Evolutionary conservation across 495 filamentous ascomycete species (phyloP).

Genomic region (Halenospora varia): DNA sequence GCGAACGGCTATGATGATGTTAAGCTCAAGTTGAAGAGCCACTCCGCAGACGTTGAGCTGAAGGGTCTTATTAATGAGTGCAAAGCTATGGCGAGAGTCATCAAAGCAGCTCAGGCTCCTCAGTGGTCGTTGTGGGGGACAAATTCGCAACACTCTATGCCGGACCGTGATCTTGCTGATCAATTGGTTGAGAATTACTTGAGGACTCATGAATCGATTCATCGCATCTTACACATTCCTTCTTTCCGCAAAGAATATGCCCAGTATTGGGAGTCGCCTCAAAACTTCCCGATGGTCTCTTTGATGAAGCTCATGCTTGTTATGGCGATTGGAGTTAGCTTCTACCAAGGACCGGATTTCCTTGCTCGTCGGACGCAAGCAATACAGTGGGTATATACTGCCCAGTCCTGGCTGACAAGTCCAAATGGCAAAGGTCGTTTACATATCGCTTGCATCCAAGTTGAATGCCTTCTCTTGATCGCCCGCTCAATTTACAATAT

Average conservation of each 20-base stretch:
- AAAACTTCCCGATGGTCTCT: slow-evolving; percentile 34
- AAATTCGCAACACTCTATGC: slow-evolving; percentile 29
- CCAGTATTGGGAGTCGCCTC: slow-evolving; percentile 31
- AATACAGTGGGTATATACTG: slow-evolving; percentile 59
- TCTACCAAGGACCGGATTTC: slow-evolving; percentile 42
- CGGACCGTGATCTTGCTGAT: slow-evolving; percentile 42
- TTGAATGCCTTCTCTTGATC: slow-evolving; percentile 55
- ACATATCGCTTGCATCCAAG: slow-evolving; percentile 51
- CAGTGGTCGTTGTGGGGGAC: slow-evolving; percentile 11
- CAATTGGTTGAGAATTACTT: slow-evolving; percentile 42
- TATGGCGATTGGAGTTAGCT: slow-evolving; percentile 56
- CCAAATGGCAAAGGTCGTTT: slow-evolving; percentile 49
- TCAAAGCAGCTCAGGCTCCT: slow-evolving; percentile 21
- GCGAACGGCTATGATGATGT: slow-evolving; percentile 9
- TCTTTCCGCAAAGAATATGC: slow-evolving; percentile 41
- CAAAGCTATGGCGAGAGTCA: slow-evolving; percentile 19
- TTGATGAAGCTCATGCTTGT: slow-evolving; percentile 58
- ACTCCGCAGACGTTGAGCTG: slow-evolving; percentile 11
- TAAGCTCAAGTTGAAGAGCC: background rate
- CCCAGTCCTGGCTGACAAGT: slow-evolving; percentile 56
- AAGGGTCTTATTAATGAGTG: slow-evolving; percentile 18
- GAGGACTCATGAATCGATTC: slow-evolving; percentile 39
- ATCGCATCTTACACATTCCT: slow-evolving; percentile 56
- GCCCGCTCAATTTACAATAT: slow-evolving; percentile 52
- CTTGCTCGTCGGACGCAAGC: slow-evolving; percentile 46